Conservation (phyloP, 2,329 filamentous ascomycete species). For the Botrytis galanthina region DNA sequence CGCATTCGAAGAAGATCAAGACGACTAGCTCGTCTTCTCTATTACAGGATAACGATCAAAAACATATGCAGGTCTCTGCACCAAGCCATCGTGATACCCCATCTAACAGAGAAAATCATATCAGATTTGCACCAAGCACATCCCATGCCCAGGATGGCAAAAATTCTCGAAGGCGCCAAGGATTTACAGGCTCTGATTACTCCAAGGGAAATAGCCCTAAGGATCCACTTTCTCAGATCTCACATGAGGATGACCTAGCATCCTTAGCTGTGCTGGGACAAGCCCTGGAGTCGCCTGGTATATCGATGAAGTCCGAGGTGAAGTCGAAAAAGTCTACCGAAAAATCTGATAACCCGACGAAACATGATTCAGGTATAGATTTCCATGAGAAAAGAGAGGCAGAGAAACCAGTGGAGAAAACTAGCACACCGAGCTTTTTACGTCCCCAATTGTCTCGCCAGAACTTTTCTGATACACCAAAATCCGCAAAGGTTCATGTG, state of each 20-base stretch:
- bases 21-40: not conserved
- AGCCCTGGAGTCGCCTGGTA: slow-evolving; percentile 21
- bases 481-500: not conserved
- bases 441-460: not conserved
- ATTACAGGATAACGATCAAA: not conserved
- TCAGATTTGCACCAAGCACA: slow-evolving; percentile 8
- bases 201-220: slow-evolving; percentile 11
- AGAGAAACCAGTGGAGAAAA: not conserved
- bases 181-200: not conserved
- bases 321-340: not conserved
- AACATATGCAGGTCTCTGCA: not conserved
- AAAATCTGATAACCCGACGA: not conserved
- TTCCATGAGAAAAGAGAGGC: slow-evolving; percentile 5
- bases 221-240: slow-evolving; percentile 24
- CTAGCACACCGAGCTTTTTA: not conserved
- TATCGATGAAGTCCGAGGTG: not conserved
- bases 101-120: slow-evolving; percentile 10
- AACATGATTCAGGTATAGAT: slow-evolving; percentile 15
- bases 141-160: not conserved
- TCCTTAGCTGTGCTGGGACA: slow-evolving; percentile 27
- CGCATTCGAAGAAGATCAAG: not conserved
- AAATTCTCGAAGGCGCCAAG: not conserved
- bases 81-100: not conserved
- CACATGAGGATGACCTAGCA: slow-evolving; percentile 29
- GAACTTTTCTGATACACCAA: not conserved